Conservation (phyloP, 306 rosid species). For the Vigna trinervia region DNA sequence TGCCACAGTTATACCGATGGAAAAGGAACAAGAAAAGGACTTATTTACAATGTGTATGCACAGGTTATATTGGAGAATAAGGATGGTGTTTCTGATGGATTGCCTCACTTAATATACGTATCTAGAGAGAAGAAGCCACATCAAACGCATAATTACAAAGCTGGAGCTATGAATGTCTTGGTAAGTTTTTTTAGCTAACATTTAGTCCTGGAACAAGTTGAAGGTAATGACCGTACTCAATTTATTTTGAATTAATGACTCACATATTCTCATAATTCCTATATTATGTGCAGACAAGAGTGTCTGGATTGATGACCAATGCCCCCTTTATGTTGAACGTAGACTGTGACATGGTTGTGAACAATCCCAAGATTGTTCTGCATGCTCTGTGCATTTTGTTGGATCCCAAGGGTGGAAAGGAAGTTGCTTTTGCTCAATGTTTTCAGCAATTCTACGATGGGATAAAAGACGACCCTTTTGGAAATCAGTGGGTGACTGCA, state of each 20-base stretch:
- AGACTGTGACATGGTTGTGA: constrained; percentile 74
- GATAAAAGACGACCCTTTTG: constrained; percentile 76
- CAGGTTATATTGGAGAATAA: constrained; percentile 71
- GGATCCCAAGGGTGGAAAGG: constrained; percentile 49
- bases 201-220: not conserved
- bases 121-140: constrained; percentile 70
- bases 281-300: constrained; percentile 56
- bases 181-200: constrained; percentile 40
- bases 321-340: constrained; percentile 74
- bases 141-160: constrained; percentile 62
- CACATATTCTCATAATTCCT: not conserved
- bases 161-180: constrained; percentile 79
- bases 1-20: no score
- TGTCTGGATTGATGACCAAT: constrained; percentile 74
- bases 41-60: constrained; percentile 14
- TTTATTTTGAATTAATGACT: not conserved
- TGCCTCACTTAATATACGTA: constrained; percentile 66
- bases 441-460: constrained; percentile 63
- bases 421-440: constrained; percentile 67
- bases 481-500: constrained; percentile 49
- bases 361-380: constrained; percentile 55
- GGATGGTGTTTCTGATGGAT: constrained; percentile 44
- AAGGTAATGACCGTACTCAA: not conserved
- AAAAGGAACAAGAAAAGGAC: not conserved
- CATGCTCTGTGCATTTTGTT: constrained; percentile 66